phyloP scores from a whole-genome alignment of 371 early-diverging fungal genomes.

The Chytridiales sp. region DNA sequence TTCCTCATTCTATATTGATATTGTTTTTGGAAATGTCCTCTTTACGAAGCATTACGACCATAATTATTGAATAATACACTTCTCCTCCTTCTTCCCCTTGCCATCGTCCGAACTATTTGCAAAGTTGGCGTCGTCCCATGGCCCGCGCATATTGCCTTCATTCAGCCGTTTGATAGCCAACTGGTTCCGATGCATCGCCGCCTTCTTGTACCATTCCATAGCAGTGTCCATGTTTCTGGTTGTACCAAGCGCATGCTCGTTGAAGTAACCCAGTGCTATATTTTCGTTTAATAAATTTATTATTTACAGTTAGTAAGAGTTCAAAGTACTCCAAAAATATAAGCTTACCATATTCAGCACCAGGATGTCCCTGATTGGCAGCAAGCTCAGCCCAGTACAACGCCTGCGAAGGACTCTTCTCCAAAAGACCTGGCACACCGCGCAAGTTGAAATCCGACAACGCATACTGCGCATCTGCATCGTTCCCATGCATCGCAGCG shows the following conservation, averaged over 20 bases:
- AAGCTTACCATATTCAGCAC: constrained; percentile 56
- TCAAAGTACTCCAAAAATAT: neutral
- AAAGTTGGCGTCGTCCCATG: no score
- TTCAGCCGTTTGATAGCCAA: neutral
- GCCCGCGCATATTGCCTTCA: neutral
- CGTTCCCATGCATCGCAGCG: constrained; percentile 73
- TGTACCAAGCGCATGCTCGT: constrained; percentile 46
- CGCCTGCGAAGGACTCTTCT: constrained; percentile 67
- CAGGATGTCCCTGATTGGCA: constrained; percentile 68
- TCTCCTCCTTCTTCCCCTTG: no score
- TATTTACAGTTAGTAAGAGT: neutral
- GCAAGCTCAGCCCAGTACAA: constrained; percentile 76
- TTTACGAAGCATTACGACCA: no score
- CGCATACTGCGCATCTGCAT: constrained; percentile 70
- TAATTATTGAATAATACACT: no score
- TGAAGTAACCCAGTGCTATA: constrained; percentile 42
- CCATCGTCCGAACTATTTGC: no score
- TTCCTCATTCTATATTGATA: no score
- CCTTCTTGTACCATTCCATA: constrained; percentile 21
- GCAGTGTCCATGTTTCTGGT: constrained; percentile 23
- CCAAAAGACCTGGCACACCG: constrained; percentile 47
- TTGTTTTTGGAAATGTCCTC: no score
- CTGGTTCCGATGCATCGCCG: constrained; percentile 18
- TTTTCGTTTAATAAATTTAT: no score
- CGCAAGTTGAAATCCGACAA: constrained; percentile 89